Base-by-base conservation (phyloP, 805 yeast species). In the Lipomyces spencermartinsiae region DNA sequence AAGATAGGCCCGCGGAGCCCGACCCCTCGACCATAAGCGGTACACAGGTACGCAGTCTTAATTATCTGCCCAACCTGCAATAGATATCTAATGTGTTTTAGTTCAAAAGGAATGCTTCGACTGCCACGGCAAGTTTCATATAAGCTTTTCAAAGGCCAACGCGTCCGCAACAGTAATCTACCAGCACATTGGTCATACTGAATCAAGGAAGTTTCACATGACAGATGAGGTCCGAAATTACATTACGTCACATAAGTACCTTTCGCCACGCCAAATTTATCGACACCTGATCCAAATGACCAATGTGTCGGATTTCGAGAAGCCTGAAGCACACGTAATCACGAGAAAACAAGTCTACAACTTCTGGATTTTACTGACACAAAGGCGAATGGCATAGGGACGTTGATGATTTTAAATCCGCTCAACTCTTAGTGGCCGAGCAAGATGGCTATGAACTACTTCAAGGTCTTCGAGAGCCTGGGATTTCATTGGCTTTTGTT, bases 361-460 rank as follows among this genome's bases (percentile, higher is more conserved):
- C 46, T 37, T 37, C 46, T 37, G 46, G 46, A 6, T 37, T 37
- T 37, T 16, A 12, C 46, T 37, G 46, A 37, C 46, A 9, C 46
- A 37, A 37, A n/a, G 46, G 46, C 46, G 46, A 37, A 37, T 37
- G 46, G 46, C 46, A 37, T 37, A 37, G 46, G 46, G 46, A 37
- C 46, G 46, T 37, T 37, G 46, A 37, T 37, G 46, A 37, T 37
- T 37, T 37, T 37, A 37, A 37, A 37, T 37, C 46, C 46, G 46
- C 46, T 37, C 46, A 37, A 37, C 46, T 37, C 10, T 37, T 8
- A 37, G 46, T 37, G 46, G 46, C 46, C 46, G 46, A 37, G 46
- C 46, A 37, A 1, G 46, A 37, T 14, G 46, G 46, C 46, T 37
- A 37, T 37, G 46, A 37, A 37, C 46, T 37, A 37, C 46, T 37